Evolutionary conservation across 345 rosid genomes (phyloP), one percentile per base, ranked within the genome.

Genomic region (Syzygium jambos): DNA sequence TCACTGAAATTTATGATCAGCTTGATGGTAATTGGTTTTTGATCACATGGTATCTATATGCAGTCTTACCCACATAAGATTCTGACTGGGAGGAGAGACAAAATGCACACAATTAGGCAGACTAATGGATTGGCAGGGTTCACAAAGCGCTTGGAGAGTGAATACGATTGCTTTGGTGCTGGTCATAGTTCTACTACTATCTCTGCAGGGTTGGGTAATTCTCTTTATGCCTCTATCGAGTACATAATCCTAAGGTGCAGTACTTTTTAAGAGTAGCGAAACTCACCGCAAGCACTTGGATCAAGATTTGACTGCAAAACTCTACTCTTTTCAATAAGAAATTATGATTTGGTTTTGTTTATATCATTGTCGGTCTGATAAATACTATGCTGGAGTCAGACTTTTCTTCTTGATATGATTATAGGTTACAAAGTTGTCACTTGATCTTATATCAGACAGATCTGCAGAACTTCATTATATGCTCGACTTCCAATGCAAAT

Each of bases 21-120:
- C 86, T 30, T 30, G 43, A 52, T 52, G 23, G 27, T 52, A 52
- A 52, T 52, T 46, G 43, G 82, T 46, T 86, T 61, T 84, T 13
- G 85, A 52, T 15, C 5, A 30, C 13, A 8, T 51, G 54, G 23
- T 84, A 29, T 84, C 43, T 5, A 51, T 78, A 86, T 92, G 88
- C 93, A 95, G 98, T 92, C 98, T 87, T 98, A 98, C 87, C 99
- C 99, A 21, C 99, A 98, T 85, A 98, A 98, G 91, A 98, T 98
- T 89, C 91, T 98, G 90, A 98, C 98, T 17, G 99, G 99, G 43
- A 93, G 99, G 93, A 95, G 99, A 93, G 94, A 94, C 68, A 95
- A 91, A 93, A 98, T 98, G 99, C 94, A 92, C 38, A 96, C 99
- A 3, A 90, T 98, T 68, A 93, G 99, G 88, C 98, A 98, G 90